Base-by-base conservation (phyloP, 768 basidiomycete species). In the Coprinopsis sp. region DNA sequence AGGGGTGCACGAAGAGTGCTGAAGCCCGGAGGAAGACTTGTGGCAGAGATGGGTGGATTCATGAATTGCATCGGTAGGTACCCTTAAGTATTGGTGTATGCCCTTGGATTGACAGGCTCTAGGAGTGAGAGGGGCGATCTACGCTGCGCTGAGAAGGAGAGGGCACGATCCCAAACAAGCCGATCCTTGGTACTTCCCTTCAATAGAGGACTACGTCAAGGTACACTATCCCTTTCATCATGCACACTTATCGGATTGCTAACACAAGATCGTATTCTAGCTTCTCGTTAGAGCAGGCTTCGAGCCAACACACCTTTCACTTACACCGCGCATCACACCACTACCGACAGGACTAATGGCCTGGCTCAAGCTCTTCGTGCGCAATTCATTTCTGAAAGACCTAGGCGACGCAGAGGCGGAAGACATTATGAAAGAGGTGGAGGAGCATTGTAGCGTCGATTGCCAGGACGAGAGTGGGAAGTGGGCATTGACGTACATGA, bases 161-260 rank as follows among this genome's bases (percentile, higher is more conserved):
- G 84, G 86, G 0, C 62, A 79, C 45, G 71, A 89, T 60, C 78
- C 88, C 8, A 62, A 64, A 7, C 56, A 63, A 10, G 59, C 80
- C 33, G 90, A 93, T 57, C 91, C 91, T 0, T 92, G 88, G 88
- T 90, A 79, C 66, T 91, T 90, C 58, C 91, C 91, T 3, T 82
- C 82, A 0, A 71, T 72, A 10, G 72, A 77, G 23, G 79, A 86
- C 49, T 91, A 92, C 61, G 64, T 61, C 37, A 67, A 70, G 60
- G 82, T 83, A 57, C 47, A n/a, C n/a, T n/a, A n/a, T n/a, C n/a
- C n/a, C n/a, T n/a, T n/a, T n/a, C n/a, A n/a, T n/a, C n/a, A n/a
- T n/a, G n/a, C n/a, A n/a, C n/a, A n/a, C n/a, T n/a, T n/a, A n/a
- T n/a, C n/a, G n/a, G n/a, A n/a, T n/a, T n/a, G n/a, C n/a, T n/a